Evolutionary conservation across 768 basidiomycete species (phyloP).

Genomic region (Lentinula guzmanii): DNA sequence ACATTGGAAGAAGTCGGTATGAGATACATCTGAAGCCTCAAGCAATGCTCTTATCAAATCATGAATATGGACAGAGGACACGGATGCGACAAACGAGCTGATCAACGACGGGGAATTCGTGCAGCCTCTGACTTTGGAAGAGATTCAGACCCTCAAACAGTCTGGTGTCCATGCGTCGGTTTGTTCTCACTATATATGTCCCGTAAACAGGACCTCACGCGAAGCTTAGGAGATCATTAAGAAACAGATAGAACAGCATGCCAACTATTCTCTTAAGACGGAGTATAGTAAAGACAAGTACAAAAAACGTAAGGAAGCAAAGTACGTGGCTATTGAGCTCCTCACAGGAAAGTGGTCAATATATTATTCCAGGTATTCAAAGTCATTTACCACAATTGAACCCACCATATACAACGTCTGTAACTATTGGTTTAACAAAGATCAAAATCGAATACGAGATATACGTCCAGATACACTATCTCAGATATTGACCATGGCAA

Average conservation of each 20-base stretch:
- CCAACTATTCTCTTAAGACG: constrained; percentile 89
- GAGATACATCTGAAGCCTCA: constrained; percentile 16
- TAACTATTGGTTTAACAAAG: constrained; percentile 84
- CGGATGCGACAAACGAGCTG: constrained; percentile 92
- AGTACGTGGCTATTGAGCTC: constrained; percentile 44
- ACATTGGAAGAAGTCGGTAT: constrained; percentile 77
- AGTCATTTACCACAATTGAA: constrained; percentile 80
- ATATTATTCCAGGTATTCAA: constrained; percentile 63
- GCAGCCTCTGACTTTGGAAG: constrained; percentile 75
- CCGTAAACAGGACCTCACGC: neutral
- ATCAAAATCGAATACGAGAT: constrained; percentile 74
- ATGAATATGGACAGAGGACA: constrained; percentile 64
- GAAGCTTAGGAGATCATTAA: constrained; percentile 82
- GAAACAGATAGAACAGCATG: constrained; percentile 88
- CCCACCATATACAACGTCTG: constrained; percentile 85
- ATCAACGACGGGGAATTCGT: constrained; percentile 85
- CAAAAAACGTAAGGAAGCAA: constrained; percentile 92
- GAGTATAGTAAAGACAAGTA: constrained; percentile 99
- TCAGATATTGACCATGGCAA: constrained; percentile 80
- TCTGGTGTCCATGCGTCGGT: constrained; percentile 78
- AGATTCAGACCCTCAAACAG: constrained; percentile 79
- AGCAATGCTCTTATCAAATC: constrained; percentile 1
- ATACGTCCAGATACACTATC: constrained; percentile 85
- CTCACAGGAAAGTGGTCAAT: neutral
- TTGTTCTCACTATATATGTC: constrained; percentile 16